A percentile compares a stretch with the other conserved stretches of the same genome.
These are phyloP conservation scores for Claviceps humidiphila DNA, from an alignment of 2,329 filamentous ascomycete genomes.

Conservation along the genomic window DNA sequence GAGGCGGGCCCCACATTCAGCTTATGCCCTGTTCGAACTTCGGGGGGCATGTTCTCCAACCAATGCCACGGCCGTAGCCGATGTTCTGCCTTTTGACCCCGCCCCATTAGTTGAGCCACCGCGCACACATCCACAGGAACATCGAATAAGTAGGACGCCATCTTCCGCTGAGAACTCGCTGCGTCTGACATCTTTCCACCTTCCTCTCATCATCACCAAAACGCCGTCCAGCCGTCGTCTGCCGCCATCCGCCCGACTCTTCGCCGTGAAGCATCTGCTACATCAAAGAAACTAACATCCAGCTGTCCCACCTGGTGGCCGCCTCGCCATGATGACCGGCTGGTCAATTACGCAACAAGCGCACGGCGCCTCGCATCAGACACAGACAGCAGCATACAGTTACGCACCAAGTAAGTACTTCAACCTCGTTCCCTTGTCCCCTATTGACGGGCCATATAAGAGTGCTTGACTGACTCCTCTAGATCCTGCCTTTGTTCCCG, in stretches of 20 bases:
- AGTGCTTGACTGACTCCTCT: constrained; percentile 13
- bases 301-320: neutral
- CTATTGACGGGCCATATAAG: neutral
- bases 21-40: too few relatives aligned
- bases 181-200: neutral
- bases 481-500: constrained; percentile 46
- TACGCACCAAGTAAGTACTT: constrained; percentile 25
- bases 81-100: neutral
- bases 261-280: neutral
- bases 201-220: neutral
- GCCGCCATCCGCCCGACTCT: neutral
- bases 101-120: neutral
- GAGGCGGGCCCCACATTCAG: neutral
- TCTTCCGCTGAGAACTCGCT: neutral
- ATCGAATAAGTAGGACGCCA: neutral
- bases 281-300: constrained; percentile 4
- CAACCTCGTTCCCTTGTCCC: neutral
- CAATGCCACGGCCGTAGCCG: neutral
- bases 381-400: constrained; percentile 21
- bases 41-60: too few relatives aligned
- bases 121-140: neutral
- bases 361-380: constrained; percentile 27
- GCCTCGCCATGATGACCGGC: constrained; percentile 21
- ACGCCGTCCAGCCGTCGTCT: neutral
- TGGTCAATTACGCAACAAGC: constrained; percentile 25